Conservation (phyloP, 1,139 yeast genomes). For the Blastobotrys serpentis region DNA sequence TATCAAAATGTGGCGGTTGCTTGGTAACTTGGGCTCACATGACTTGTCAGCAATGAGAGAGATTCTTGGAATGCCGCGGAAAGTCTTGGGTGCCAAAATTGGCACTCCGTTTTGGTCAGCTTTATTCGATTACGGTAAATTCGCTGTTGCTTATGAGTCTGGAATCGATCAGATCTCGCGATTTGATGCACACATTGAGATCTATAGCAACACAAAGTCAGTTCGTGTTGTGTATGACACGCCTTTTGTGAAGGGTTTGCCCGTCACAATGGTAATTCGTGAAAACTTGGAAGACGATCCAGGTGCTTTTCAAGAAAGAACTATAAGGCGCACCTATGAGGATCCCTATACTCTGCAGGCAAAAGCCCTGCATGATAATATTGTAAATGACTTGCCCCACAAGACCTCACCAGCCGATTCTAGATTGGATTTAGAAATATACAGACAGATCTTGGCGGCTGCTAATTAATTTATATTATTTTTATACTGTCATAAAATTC, state of each 20-base stretch:
- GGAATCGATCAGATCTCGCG: slow-evolving; percentile 11
- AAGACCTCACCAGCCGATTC: slow-evolving; percentile 13
- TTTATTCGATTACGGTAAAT: slow-evolving; percentile 14
- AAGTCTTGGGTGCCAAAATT: slow-evolving; percentile 12
- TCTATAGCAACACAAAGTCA: slow-evolving; percentile 3
- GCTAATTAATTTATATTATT: background rate
- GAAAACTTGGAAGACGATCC: slow-evolving; percentile 11
- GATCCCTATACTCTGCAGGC: slow-evolving; percentile 13
- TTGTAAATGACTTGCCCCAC: slow-evolving; percentile 4
- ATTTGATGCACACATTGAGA: slow-evolving; percentile 13
- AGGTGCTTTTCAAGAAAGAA: slow-evolving; percentile 14
- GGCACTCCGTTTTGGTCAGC: slow-evolving; percentile 14
- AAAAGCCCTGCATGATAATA: slow-evolving; percentile 8
- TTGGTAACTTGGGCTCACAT: slow-evolving; percentile 14
- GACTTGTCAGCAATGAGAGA: slow-evolving; percentile 13
- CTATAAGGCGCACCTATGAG: slow-evolving; percentile 12
- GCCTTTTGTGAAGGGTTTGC: slow-evolving; percentile 14
- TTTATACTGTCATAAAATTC: background rate
- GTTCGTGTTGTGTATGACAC: slow-evolving; percentile 14
- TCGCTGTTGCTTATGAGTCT: slow-evolving; percentile 15
- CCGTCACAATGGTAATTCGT: slow-evolving; percentile 7
- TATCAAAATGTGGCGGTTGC: slow-evolving; percentile 6
- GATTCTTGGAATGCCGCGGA: slow-evolving; percentile 12
- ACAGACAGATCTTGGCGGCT: slow-evolving; percentile 9
- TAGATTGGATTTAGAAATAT: slow-evolving; percentile 8